Conservation (phyloP, 805 yeast genomes). For the Metschnikowia hibisci region DNA sequence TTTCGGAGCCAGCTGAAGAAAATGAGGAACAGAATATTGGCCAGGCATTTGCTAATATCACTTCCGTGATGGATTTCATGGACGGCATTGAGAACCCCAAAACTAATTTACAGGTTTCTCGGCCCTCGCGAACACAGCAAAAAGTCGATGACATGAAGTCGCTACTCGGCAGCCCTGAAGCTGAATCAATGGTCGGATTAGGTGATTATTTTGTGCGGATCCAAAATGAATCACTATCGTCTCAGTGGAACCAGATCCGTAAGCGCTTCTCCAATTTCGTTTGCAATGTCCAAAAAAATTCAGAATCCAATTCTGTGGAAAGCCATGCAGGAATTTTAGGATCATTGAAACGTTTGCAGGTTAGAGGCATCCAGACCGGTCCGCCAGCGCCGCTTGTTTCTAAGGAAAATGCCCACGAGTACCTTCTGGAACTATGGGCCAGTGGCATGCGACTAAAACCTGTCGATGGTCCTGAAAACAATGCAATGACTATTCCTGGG, state of each 20-base stretch:
- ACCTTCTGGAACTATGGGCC: neutral
- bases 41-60: constrained; percentile 2
- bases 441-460: neutral
- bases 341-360: constrained; percentile 4
- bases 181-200: neutral
- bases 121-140: constrained; percentile 31
- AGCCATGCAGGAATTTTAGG: constrained; percentile 12
- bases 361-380: neutral
- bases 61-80: constrained; percentile 12
- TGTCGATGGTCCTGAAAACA: neutral
- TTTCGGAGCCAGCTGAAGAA: neutral
- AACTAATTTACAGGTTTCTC: neutral
- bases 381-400: neutral
- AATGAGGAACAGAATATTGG: neutral
- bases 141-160: constrained; percentile 34
- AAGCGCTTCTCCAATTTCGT: constrained; percentile 25
- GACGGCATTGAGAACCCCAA: constrained; percentile 2
- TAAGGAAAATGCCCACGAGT: neutral
- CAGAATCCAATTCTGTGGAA: neutral
- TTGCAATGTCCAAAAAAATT: neutral
- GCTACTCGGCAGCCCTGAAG: constrained; percentile 12
- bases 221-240: constrained; percentile 34
- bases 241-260: constrained; percentile 37
- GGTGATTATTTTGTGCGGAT: constrained; percentile 25
- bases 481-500: neutral